Percentiles rank a stretch among this genome's conserved stretches.
phyloP scores from a whole-genome alignment of 2,329 filamentous ascomycete genomes.

The Penicillium sp. region DNA sequence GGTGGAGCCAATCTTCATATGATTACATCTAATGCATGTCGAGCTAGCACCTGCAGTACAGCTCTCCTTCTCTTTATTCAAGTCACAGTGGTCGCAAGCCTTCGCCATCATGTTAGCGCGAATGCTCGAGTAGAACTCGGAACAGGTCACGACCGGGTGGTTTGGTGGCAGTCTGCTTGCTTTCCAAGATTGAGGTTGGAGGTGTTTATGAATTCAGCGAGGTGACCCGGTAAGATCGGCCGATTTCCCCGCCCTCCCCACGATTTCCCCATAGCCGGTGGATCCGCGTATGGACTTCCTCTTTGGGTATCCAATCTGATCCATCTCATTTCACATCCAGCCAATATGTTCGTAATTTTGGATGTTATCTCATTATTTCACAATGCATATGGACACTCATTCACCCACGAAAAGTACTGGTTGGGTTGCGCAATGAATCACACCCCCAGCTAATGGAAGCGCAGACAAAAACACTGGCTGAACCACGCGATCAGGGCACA shows the following conservation, averaged over 20 bases:
- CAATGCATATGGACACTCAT: not conserved
- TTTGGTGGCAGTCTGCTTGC: not conserved
- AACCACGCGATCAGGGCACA: slow-evolving; percentile 26
- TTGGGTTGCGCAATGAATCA: slow-evolving; percentile 34
- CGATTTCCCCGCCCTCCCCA: slow-evolving; percentile 20
- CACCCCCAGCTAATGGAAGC: slow-evolving; percentile 30
- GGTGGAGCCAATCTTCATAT: slow-evolving; percentile 21
- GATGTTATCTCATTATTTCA: not conserved
- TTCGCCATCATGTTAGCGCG: slow-evolving; percentile 35
- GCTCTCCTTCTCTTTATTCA: slow-evolving; percentile 24
- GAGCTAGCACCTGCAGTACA: slow-evolving; percentile 17
- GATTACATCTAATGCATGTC: slow-evolving; percentile 22
- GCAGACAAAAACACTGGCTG: slow-evolving; percentile 22
- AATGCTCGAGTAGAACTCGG: slow-evolving; percentile 8
- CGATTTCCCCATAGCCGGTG: slow-evolving; percentile 7
- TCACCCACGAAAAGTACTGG: slow-evolving; percentile 3
- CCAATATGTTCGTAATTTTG: not conserved
- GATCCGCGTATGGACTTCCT: slow-evolving; percentile 7
- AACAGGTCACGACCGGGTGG: too few relatives aligned
- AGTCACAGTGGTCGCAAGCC: slow-evolving; percentile 22
- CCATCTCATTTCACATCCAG: not conserved
- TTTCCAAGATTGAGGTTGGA: not conserved
- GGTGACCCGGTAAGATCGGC: slow-evolving; percentile 1
- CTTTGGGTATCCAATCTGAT: not conserved
- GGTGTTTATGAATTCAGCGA: not conserved